Evolutionary conservation across 352 stramenopile genomes (phyloP).

Genomic region (Pythium periplocum): DNA sequence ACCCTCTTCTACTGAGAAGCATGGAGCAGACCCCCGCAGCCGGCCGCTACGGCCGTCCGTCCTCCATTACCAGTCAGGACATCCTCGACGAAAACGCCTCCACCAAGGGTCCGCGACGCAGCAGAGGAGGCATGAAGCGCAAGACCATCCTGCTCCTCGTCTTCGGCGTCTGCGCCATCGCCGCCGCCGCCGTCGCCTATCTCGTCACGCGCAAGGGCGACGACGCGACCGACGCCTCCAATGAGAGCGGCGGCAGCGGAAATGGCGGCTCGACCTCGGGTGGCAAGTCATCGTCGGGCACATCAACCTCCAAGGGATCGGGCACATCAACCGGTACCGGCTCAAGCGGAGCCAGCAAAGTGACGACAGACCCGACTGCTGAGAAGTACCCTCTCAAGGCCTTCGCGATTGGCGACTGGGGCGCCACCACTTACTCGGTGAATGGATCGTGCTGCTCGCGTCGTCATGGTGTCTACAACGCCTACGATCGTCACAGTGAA

Average conservation of each 20-base stretch:
- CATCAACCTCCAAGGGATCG: constrained; percentile 1
- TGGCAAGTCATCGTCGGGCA: constrained; percentile 4
- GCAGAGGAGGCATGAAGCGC: not conserved
- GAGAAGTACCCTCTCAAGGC: constrained; percentile 10
- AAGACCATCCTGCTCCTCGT: constrained; percentile 9
- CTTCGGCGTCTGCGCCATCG: constrained; percentile 13
- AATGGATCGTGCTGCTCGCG: constrained; percentile 22
- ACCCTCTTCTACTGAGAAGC: too few species aligned
- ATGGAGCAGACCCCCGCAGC: too few species aligned
- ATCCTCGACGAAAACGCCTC: constrained; percentile 17
- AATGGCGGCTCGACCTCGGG: constrained; percentile 1
- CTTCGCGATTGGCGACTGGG: constrained; percentile 29
- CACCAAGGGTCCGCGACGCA: too few species aligned
- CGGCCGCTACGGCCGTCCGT: not conserved
- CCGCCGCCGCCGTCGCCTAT: constrained; percentile 12
- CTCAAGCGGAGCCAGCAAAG: constrained; percentile 1
- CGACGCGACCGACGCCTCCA: constrained; percentile 11
- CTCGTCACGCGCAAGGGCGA: constrained; percentile 11
- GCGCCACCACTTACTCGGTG: constrained; percentile 8
- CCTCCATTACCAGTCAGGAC: constrained; percentile 20
- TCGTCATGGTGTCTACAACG: constrained; percentile 24
- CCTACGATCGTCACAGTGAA: constrained; percentile 26
- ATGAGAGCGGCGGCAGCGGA: constrained; percentile 6
- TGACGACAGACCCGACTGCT: constrained; percentile 9
- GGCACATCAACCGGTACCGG: not conserved